Conservation (phyloP, 2,329 filamentous ascomycete species). For the Botryotinia convoluta region DNA sequence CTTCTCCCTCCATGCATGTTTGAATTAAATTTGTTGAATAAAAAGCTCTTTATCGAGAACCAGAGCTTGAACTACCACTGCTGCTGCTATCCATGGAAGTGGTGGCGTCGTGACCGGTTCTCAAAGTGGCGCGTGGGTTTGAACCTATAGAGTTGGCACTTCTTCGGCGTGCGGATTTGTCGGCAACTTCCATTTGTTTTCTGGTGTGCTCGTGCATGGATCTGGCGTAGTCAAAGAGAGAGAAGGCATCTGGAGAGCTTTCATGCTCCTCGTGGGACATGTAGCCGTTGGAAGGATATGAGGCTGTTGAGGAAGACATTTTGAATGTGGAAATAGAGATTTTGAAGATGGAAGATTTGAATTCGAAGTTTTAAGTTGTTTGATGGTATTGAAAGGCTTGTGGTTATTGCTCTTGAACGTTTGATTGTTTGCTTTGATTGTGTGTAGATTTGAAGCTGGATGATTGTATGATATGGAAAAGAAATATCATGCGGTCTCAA, state of each 20-base stretch:
- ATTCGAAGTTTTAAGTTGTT: not conserved
- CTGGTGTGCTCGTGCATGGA: slow-evolving; percentile 65
- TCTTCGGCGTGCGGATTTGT: slow-evolving; percentile 43
- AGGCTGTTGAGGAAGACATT: slow-evolving; percentile 10
- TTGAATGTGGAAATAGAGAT: not conserved
- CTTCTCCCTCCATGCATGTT: not conserved
- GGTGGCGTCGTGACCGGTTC: not conserved
- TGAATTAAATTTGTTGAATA: not conserved
- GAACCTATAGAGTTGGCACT: slow-evolving; percentile 16
- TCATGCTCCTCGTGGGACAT: not conserved
- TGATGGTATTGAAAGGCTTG: not conserved
- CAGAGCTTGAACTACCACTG: not conserved
- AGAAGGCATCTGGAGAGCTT: not conserved
- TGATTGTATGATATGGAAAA: not conserved
- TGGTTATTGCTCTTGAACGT: not conserved
- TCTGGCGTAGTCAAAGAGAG: slow-evolving; percentile 49
- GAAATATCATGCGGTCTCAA: not conserved
- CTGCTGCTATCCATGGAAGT: not conserved
- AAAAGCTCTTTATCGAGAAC: not conserved
- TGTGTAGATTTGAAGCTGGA: not conserved
- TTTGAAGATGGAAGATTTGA: not conserved
- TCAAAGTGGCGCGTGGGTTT: slow-evolving; percentile 24
- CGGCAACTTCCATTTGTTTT: slow-evolving; percentile 60
- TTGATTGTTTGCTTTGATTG: not conserved
- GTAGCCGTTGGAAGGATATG: not conserved